A percentile compares a stretch with the other conserved stretches of the same genome.
Evolutionary conservation across 305 asterid genomes (phyloP).

Genomic region (Rubia balearica): DNA sequence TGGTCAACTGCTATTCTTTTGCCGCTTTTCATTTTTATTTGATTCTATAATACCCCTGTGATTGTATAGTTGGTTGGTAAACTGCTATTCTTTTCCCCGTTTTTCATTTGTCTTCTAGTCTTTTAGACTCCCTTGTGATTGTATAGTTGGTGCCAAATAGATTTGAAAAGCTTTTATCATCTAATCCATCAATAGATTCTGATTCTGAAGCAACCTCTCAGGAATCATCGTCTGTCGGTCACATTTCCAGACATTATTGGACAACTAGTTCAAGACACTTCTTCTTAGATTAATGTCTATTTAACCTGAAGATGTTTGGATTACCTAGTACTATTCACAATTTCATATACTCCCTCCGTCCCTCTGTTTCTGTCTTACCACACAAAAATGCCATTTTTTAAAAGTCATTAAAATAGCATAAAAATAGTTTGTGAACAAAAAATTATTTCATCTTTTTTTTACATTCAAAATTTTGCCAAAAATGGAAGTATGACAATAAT

Average conservation of each 20-base stretch:
- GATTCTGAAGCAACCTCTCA: not conserved
- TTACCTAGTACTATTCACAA: not conserved
- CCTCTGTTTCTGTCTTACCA: no score
- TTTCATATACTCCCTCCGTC: no score
- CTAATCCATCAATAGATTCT: not conserved
- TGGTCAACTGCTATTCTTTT: slow-evolving; percentile 19
- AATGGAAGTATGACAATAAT: no score
- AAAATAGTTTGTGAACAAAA: no score
- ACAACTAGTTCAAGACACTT: not conserved
- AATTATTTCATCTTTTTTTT: no score
- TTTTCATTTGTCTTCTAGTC: not conserved
- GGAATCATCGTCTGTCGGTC: not conserved
- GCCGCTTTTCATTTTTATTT: not conserved
- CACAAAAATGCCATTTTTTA: no score
- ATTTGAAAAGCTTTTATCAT: not conserved
- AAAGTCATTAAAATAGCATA: no score
- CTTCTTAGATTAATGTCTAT: not conserved
- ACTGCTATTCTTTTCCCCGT: slow-evolving; percentile 15
- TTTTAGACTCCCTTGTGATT: not conserved
- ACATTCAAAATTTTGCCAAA: no score
- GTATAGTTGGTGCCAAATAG: slow-evolving; percentile 1
- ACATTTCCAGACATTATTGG: not conserved
- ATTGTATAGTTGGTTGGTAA: slow-evolving; percentile 33
- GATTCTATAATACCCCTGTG: not conserved
- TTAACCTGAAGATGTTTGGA: not conserved